Conservation (phyloP, 148 eudicot genomes). For the Chenopodium suecicum region DNA sequence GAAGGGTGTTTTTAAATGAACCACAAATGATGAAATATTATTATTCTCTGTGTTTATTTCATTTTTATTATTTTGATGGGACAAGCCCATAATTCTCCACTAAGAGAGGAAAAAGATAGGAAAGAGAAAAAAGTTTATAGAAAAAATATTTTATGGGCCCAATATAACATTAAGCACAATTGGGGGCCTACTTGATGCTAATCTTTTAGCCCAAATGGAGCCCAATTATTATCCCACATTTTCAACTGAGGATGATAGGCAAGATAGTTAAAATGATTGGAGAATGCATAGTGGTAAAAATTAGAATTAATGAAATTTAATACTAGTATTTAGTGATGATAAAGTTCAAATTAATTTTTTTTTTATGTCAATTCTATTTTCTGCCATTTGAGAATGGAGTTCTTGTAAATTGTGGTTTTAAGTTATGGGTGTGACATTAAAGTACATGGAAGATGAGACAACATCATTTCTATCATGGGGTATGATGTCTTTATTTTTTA, state of each 20-base stretch:
- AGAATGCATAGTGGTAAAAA: background rate
- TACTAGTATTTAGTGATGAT: background rate
- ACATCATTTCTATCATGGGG: background rate
- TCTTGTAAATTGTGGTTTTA: too few relatives aligned
- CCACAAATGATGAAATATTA: conserved; percentile 18
- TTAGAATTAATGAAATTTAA: background rate
- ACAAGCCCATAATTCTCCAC: conserved; percentile 24
- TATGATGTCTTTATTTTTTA: too few relatives aligned
- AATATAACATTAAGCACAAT: conserved; percentile 20
- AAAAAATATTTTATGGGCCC: conserved; percentile 16
- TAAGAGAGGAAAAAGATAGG: conserved; percentile 6
- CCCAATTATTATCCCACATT: conserved; percentile 10
- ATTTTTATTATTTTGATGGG: conserved; percentile 17
- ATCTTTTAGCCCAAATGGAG: background rate
- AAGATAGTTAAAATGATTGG: conserved; percentile 8
- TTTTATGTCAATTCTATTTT: background rate
- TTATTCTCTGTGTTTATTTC: conserved; percentile 18
- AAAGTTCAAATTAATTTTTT: background rate
- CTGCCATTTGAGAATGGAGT: background rate
- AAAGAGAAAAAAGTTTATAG: background rate
- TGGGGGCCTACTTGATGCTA: conserved; percentile 23
- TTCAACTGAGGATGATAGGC: conserved; percentile 1
- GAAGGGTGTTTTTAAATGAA: conserved; percentile 26
- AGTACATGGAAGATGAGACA: background rate
- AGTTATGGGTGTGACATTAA: background rate